These are phyloP conservation scores for Saccharum hybrid DNA, from an alignment of 202 grass and related monocot species.

Conservation along the genomic window DNA sequence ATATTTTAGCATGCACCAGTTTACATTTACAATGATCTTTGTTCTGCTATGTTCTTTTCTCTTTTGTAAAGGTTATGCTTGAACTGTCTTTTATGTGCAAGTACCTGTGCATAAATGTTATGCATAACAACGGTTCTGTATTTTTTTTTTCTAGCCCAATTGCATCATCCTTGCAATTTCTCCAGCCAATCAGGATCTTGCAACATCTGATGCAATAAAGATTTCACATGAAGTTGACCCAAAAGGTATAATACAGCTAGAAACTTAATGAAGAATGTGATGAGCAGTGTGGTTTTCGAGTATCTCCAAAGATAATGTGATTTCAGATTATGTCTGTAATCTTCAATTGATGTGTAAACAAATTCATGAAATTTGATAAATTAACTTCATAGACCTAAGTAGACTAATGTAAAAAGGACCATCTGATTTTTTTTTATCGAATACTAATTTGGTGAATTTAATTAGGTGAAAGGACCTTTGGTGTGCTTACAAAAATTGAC, in stretches of 20 bases:
- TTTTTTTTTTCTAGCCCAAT: conserved; percentile 76
- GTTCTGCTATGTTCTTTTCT: neutral
- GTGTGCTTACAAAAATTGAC: conserved; percentile 83
- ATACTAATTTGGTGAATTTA: conserved; percentile 21
- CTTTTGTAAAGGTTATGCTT: neutral
- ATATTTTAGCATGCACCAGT: neutral
- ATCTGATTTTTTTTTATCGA: neutral
- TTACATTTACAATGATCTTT: neutral
- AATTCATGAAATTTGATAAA: neutral
- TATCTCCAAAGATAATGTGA: neutral
- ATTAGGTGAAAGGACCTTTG: conserved; percentile 78
- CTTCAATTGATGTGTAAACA: neutral
- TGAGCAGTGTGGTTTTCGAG: neutral
- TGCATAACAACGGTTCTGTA: neutral
- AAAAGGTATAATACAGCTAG: conserved; percentile 50
- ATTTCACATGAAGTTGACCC: conserved; percentile 92
- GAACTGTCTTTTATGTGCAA: neutral
- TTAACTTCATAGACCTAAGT: neutral
- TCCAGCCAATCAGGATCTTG: conserved; percentile 96
- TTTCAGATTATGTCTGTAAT: conserved; percentile 34
- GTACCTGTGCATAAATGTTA: neutral
- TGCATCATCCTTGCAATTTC: conserved; percentile 94
- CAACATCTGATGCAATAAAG: conserved; percentile 97
- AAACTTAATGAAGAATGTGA: neutral
- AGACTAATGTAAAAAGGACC: neutral